Base-by-base conservation (phyloP, 2,329 filamentous ascomycete genomes). In the Macrophomina pseudophaseolina region DNA sequence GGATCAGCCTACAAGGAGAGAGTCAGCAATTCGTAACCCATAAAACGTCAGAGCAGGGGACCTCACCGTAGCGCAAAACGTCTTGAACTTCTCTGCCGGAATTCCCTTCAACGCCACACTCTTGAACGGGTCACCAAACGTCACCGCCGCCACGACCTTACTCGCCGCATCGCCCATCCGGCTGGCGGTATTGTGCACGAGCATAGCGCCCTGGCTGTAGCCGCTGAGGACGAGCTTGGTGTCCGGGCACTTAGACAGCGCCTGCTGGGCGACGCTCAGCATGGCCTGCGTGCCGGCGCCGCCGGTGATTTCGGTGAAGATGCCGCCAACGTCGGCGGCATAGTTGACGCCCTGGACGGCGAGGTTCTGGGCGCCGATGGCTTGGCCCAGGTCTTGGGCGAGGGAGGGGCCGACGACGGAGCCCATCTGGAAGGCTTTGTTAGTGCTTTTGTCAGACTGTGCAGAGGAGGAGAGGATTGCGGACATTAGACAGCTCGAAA, bases 341-440 rank as follows among this genome's bases (percentile, higher is more conserved):
- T 87, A 88, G 38, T 83, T 76, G 23, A 87, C 82, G 60, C 85
- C 86, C 74, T 87, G 86, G 9, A 86, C 80, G 2, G 81, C 82
- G 8, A 86, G 72, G 48, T 65, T 74, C 51, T 35, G 75, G 5
- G 74, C 75, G 18, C 81, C 83, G 66, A 86, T 74, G 60, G 74
- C 72, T 4, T 71, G 54, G 8, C 76, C 77, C 1, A 87, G 72
- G 2, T 81, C 80, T 44, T 80, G 74, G 68, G 84, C 83, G 69
- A 87, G 83, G 1, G 83, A 80, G 2, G 85, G 85, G 0, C 85
- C 85, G 1, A 81, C 78, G 5, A 82, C 68, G 30, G 71, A 72
- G 28, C 86, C 86, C 59, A 87, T 82, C 70, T 85, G 38, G 38
- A 14, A 40, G 38, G 38, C 7, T 14, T 8, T 40, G 38, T 40